Evolutionary conservation across 306 rosid genomes (phyloP).

Genomic region (Urtica urens): DNA sequence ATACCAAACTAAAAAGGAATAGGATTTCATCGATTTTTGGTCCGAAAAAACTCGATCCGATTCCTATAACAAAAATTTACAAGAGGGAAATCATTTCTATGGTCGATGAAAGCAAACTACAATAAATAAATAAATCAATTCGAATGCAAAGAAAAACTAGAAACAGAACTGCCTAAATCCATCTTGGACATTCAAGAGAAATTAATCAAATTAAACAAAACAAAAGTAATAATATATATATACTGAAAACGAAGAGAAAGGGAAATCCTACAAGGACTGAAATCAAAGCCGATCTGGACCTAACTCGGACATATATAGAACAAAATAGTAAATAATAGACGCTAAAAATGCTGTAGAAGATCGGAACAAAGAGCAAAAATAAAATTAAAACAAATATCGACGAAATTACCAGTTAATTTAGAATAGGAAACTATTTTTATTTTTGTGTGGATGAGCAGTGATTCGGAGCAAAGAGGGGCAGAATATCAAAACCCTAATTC

Average conservation of each 20-base stretch:
- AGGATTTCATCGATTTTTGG: neutral
- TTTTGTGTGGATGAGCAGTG: neutral
- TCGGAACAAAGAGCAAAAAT: neutral
- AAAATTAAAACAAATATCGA: neutral
- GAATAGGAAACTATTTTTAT: neutral
- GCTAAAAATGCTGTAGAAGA: neutral
- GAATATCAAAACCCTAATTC: conserved; percentile 8
- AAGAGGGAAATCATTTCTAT: neutral
- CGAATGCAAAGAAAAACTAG: neutral
- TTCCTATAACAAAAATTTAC: neutral
- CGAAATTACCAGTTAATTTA: neutral
- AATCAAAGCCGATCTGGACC: neutral
- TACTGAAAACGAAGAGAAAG: too few species aligned
- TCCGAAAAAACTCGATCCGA: neutral
- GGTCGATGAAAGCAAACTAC: neutral
- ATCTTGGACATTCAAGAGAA: neutral
- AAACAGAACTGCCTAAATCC: neutral
- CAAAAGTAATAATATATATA: conserved; percentile 2
- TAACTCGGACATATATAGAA: neutral
- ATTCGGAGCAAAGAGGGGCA: neutral
- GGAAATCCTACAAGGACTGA: neutral
- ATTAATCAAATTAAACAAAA: neutral
- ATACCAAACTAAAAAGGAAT: neutral
- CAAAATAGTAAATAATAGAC: neutral
- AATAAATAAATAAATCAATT: neutral